A percentile compares a stretch with the other conserved stretches of the same genome.
phyloP scores from a whole-genome alignment of 257 asterid genomes.

The Fraxinus quadrangulata region DNA sequence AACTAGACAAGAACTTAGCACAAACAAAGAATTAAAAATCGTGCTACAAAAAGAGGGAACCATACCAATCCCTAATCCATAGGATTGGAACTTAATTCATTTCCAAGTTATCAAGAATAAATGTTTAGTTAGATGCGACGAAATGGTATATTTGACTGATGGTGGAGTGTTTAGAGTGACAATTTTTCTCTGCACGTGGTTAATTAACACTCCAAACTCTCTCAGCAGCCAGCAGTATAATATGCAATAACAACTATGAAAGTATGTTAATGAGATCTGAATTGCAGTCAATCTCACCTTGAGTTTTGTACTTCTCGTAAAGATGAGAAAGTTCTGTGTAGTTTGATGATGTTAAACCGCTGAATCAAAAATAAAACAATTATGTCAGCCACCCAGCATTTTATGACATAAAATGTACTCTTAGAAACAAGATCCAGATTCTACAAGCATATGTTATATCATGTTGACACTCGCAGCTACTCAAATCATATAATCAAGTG shows the following conservation, averaged over 20 bases:
- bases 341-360: constrained; percentile 91
- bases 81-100: neutral
- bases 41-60: neutral
- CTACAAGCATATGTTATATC: neutral
- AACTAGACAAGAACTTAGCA: no score
- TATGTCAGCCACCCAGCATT: constrained; percentile 32
- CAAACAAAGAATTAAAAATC: no score
- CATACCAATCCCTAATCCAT: neutral
- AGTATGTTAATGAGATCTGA: neutral
- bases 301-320: constrained; percentile 78
- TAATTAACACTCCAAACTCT: neutral
- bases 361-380: constrained; percentile 40
- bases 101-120: neutral
- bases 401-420: constrained; percentile 5
- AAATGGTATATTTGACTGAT: neutral
- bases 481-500: neutral
- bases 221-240: neutral
- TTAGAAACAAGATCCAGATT: constrained; percentile 16
- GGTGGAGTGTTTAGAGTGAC: neutral
- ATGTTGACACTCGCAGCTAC: neutral
- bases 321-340: constrained; percentile 79
- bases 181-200: neutral
- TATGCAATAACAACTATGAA: neutral
- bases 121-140: neutral
- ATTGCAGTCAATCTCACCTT: constrained; percentile 52